Conservation (phyloP, 305 asterid genomes). For the Fraxinus baroniana region DNA sequence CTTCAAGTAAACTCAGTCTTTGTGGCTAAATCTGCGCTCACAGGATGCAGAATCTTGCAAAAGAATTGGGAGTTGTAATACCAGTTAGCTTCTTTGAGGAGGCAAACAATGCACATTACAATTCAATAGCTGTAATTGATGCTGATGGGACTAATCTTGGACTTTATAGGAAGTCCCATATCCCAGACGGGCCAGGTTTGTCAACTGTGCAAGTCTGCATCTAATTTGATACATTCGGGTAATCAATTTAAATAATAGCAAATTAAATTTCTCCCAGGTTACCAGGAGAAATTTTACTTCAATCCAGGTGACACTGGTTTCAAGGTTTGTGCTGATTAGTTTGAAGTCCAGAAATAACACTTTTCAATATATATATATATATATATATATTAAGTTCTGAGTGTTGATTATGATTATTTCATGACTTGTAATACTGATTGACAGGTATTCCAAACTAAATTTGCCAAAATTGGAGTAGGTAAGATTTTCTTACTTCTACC, state of each 20-base stretch:
- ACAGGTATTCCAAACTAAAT: conserved; percentile 90
- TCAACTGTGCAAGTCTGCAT: conserved; percentile 12
- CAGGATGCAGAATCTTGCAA: conserved; percentile 94
- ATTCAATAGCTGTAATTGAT: conserved; percentile 84
- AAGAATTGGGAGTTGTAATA: conserved; percentile 83
- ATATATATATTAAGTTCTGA: background rate
- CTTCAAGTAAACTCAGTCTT: background rate
- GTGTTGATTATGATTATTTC: conserved; percentile 23
- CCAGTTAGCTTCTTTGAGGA: conserved; percentile 97
- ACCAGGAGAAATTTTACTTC: conserved; percentile 96
- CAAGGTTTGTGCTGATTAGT: conserved; percentile 54
- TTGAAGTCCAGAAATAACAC: background rate
- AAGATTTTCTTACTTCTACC: conserved; percentile 24
- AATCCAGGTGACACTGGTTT: conserved; percentile 98
- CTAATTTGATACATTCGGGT: conserved; percentile 2
- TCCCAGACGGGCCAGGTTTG: conserved; percentile 96
- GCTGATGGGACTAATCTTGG: conserved; percentile 96
- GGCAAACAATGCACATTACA: conserved; percentile 96
- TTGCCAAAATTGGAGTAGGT: conserved; percentile 95
- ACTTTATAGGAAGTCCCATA: conserved; percentile 91
- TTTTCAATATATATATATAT: conserved; percentile 8
- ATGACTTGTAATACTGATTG: conserved; percentile 26
- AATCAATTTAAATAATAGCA: conserved; percentile 9
- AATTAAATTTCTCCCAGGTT: conserved; percentile 53
- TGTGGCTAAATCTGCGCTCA: conserved; percentile 18